These are phyloP conservation scores for Xylaria sp. DNA, from an alignment of 2,329 filamentous ascomycete species.

Conservation along the genomic window DNA sequence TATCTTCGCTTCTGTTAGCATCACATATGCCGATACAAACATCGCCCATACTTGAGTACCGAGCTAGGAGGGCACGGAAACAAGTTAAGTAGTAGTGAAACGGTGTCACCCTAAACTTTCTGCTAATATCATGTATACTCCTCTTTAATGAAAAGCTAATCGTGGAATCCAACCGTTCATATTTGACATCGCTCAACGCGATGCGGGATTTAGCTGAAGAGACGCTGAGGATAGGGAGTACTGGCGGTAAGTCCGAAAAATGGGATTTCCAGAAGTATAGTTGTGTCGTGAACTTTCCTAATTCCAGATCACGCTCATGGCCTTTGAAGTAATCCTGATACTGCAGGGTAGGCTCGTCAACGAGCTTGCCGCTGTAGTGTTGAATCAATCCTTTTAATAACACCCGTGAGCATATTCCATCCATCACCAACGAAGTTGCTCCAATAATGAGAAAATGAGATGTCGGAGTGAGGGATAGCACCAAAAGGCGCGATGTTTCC, in stretches of 20 bases:
- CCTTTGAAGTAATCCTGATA: neutral
- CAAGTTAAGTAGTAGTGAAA: neutral
- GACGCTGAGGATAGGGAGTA: neutral
- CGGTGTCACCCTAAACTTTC: neutral
- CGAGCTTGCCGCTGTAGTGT: neutral
- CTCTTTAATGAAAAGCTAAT: too few relatives aligned
- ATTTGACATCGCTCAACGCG: too few relatives aligned
- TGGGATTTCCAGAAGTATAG: neutral
- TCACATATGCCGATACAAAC: neutral
- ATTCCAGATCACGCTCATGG: too few relatives aligned
- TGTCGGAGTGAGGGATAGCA: neutral
- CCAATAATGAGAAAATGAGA: neutral
- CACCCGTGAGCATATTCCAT: neutral
- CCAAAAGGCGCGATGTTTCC: neutral
- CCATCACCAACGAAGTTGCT: neutral
- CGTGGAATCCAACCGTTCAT: too few relatives aligned
- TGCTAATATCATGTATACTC: too few relatives aligned
- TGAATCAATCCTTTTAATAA: neutral
- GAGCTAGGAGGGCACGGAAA: neutral
- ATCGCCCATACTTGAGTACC: neutral
- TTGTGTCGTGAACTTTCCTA: neutral
- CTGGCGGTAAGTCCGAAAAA: neutral
- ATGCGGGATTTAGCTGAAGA: too few relatives aligned
- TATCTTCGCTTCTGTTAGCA: neutral
- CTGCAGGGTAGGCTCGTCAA: neutral